Percentiles rank a stretch among this genome's conserved stretches.
Evolutionary conservation across 2,329 filamentous ascomycete species (phyloP).

Genomic region (Neonectria faginata): DNA sequence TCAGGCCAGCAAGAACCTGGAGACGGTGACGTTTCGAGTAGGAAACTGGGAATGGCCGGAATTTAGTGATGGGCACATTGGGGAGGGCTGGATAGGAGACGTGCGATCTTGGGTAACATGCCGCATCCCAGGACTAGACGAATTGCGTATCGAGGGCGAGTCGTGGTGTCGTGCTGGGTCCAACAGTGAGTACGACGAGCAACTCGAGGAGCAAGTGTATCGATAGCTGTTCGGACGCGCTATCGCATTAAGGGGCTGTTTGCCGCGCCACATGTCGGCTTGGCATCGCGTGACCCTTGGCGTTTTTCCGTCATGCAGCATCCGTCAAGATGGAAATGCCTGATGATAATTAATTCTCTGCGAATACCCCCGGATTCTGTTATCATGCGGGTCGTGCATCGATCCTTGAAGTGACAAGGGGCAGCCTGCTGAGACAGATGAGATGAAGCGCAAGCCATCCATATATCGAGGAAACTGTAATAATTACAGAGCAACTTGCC

Average conservation of each 20-base stretch:
- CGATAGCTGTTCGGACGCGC: neutral
- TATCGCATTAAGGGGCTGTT: neutral
- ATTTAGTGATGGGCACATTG: too few relatives aligned
- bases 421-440: neutral
- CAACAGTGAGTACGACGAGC: too few relatives aligned
- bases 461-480: neutral
- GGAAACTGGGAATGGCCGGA: constrained; percentile 1
- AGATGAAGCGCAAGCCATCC: neutral
- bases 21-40: constrained; percentile 3
- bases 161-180: neutral
- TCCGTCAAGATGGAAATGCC: neutral
- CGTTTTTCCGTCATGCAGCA: constrained; percentile 9
- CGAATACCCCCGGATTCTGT: neutral
- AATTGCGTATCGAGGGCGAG: neutral
- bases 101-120: constrained; percentile 3
- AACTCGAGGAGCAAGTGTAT: neutral
- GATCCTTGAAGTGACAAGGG: neutral
- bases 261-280: constrained; percentile 17
- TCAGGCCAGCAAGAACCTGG: neutral
- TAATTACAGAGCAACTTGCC: neutral
- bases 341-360: neutral
- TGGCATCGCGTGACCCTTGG: constrained; percentile 30
- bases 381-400: neutral
- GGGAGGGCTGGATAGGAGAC: neutral
- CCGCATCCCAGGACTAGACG: neutral